phyloP scores from a whole-genome alignment of 2,329 filamentous ascomycete genomes.

The Xylaria sp. region DNA sequence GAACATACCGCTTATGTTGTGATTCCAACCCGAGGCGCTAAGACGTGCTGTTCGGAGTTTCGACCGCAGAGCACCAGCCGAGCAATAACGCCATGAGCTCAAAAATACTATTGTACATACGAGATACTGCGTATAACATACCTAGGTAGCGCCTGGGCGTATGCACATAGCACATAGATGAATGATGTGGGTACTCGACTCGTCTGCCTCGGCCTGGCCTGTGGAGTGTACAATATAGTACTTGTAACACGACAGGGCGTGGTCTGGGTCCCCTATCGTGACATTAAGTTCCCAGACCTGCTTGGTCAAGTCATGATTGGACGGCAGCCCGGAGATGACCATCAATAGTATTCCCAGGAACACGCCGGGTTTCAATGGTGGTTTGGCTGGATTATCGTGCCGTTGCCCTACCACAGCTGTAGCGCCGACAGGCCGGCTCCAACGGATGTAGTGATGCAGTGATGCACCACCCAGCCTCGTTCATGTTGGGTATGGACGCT shows the following conservation, averaged over 20 bases:
- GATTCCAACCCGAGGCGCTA: too few relatives aligned
- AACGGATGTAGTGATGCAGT: background rate
- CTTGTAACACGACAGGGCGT: background rate
- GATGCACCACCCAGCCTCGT: too few relatives aligned
- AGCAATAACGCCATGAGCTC: too few relatives aligned
- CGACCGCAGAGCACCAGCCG: too few relatives aligned
- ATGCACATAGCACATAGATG: background rate
- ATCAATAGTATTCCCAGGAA: background rate
- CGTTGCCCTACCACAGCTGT: background rate
- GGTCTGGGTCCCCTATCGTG: background rate
- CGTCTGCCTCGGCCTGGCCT: background rate
- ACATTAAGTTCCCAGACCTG: background rate
- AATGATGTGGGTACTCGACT: background rate
- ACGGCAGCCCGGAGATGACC: slow-evolving; percentile 1
- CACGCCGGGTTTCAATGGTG: background rate
- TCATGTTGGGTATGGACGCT: too few relatives aligned
- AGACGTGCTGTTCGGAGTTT: too few relatives aligned
- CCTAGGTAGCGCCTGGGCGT: too few relatives aligned
- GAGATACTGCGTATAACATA: too few relatives aligned
- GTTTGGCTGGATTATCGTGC: background rate
- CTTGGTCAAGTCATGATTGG: background rate
- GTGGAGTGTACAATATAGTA: background rate
- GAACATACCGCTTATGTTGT: background rate
- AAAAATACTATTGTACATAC: too few relatives aligned
- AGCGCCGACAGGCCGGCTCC: background rate